Evolutionary conservation across 345 rosid genomes (phyloP), one percentile per base, ranked within the genome.

Genomic region (Pugionium dolabratum): DNA sequence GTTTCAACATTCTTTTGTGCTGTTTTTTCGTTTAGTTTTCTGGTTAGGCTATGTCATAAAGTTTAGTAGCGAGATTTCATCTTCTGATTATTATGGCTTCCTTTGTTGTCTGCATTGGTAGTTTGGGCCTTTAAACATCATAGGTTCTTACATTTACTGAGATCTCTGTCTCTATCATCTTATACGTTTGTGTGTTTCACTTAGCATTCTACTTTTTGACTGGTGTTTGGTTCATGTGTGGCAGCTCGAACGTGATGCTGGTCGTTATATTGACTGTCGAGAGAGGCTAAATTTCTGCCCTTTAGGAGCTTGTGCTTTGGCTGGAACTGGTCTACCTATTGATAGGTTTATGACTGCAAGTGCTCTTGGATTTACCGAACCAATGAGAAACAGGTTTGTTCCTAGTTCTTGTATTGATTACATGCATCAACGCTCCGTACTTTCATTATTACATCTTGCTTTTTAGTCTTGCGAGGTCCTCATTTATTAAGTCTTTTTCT

Each of bases 281-380:
- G 84, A 26, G 32, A 88, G 96, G 73, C 47, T 91, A 79, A 91
- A 88, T 70, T 80, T 82, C 76, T 83, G 83, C 52, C 98, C 96
- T 37, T 80, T 91, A 18, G 94, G 98, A 66, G 94, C 98, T 60
- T 91, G 96, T 80, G 98, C 98, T 63, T 75, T 91, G 78, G 98
- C 94, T 27, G 97, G 94, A 57, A 90, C 90, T 62, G 84, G 91
- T 63, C 72, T 90, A 35, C 89, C 94, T 5, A 84, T 90, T 66
- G 84, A 90, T 79, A 79, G 97, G 67, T 80, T 82, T 66, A 80
- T 82, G 89, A 85, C 91, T 46, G 76, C 94, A 10, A 72, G 78
- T 0, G 77, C 79, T 62, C 62, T 90, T 59, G 87, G 84, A 54
- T 87, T 90, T 76, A 73, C 84, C 56, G 81, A 82, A 72, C 94